Evolutionary conservation across 768 basidiomycete species (phyloP).

Genomic region (Phaeotremella skinneri): DNA sequence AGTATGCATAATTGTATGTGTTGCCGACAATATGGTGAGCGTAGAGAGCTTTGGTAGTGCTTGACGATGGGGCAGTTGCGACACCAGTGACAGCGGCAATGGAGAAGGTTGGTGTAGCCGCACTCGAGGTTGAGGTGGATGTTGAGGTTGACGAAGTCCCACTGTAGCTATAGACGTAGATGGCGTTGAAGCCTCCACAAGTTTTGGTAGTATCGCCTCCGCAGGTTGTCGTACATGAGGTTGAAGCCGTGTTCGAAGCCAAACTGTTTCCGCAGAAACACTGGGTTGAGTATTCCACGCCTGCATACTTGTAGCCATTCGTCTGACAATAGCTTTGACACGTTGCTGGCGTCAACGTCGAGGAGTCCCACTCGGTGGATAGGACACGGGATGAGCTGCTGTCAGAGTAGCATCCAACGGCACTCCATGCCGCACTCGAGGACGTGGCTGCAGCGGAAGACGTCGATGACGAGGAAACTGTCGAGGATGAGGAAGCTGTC

Average conservation of each 20-base stretch:
- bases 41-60: constrained; percentile 34
- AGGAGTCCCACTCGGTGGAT: background rate
- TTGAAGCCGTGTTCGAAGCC: constrained; percentile 1
- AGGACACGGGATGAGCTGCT: background rate
- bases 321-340: constrained; percentile 6
- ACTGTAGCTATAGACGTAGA: background rate
- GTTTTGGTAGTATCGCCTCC: constrained; percentile 6
- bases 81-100: constrained; percentile 19
- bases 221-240: constrained; percentile 14
- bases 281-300: constrained; percentile 13
- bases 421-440: background rate
- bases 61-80: constrained; percentile 21
- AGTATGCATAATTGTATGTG: constrained; percentile 46
- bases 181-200: constrained; percentile 23
- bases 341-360: background rate
- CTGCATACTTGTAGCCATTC: constrained; percentile 8
- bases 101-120: background rate
- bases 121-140: background rate
- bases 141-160: constrained; percentile 1
- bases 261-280: constrained; percentile 4
- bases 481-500: background rate
- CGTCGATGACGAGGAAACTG: background rate
- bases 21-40: constrained; percentile 51
- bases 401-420: background rate
- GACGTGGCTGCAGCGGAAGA: background rate